These are phyloP conservation scores for Epicoccum sorghinum DNA, from an alignment of 2,329 filamentous ascomycete genomes.

Conservation along the genomic window DNA sequence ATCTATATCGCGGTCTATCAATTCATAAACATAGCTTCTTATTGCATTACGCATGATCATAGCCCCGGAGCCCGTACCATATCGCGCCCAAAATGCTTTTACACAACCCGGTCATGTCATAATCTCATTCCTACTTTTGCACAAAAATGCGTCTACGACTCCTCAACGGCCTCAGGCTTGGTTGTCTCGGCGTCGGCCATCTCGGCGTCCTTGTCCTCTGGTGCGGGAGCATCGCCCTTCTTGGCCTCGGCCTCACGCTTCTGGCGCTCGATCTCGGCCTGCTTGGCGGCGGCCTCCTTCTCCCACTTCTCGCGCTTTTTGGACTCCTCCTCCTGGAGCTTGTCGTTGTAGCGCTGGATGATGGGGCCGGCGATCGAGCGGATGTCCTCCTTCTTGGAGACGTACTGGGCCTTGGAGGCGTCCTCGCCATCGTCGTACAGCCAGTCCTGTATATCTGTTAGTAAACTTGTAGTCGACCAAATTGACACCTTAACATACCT, in stretches of 20 bases:
- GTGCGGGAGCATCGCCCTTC: conserved; percentile 52
- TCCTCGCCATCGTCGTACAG: conserved; percentile 97
- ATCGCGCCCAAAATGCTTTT: conserved; percentile 31
- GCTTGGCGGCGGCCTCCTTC: conserved; percentile 66
- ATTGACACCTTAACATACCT: conserved; percentile 67
- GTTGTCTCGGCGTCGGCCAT: conserved; percentile 64
- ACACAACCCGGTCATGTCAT: conserved; percentile 17
- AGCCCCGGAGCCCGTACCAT: conserved; percentile 13
- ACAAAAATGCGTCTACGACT: conserved; percentile 27
- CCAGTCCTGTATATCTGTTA: conserved; percentile 74
- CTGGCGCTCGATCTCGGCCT: conserved; percentile 73
- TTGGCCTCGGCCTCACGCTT: conserved; percentile 75
- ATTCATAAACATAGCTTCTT: conserved; percentile 22
- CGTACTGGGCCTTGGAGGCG: conserved; percentile 88
- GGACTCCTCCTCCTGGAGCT: conserved; percentile 84
- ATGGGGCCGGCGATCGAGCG: conserved; percentile 88
- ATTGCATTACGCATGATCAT: conserved; percentile 33
- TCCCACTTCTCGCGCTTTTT: conserved; percentile 71
- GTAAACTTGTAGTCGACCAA: neutral
- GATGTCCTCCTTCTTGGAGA: conserved; percentile 95
- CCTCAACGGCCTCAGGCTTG: conserved; percentile 50
- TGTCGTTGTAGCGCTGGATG: conserved; percentile 93
- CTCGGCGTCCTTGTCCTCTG: conserved; percentile 55
- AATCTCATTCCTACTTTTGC: conserved; percentile 8
- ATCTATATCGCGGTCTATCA: conserved; percentile 38